Percentiles rank a stretch among this genome's conserved stretches.
These are phyloP conservation scores for Calamus simplicifolius DNA, from an alignment of 176 grass and related monocot genomes.

Conservation along the genomic window DNA sequence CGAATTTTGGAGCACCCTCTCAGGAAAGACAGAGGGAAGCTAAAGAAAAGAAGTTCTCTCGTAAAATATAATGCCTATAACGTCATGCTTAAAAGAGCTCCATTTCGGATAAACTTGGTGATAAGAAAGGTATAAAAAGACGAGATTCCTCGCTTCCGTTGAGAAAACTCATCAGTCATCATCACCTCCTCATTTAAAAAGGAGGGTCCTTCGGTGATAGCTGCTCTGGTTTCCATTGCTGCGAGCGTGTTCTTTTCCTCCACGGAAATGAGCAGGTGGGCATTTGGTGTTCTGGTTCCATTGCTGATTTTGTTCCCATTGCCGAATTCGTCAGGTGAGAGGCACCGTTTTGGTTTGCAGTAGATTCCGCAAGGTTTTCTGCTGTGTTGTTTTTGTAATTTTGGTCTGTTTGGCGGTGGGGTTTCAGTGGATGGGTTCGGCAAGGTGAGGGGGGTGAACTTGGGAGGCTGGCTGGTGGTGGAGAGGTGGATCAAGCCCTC, in stretches of 20 bases:
- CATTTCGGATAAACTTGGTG: constrained; percentile 54
- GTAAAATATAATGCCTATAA: constrained; percentile 1
- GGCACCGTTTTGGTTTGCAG: not conserved
- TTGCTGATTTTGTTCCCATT: constrained; percentile 17
- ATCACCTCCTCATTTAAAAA: constrained; percentile 5
- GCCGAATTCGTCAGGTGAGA: constrained; percentile 12
- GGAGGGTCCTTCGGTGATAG: constrained; percentile 10
- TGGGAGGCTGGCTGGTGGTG: constrained; percentile 86
- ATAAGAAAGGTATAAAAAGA: constrained; percentile 42
- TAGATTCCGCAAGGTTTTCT: not conserved
- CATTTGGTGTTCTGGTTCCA: constrained; percentile 18
- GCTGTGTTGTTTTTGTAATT: not conserved
- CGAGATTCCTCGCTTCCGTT: constrained; percentile 1
- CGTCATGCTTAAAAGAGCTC: constrained; percentile 20
- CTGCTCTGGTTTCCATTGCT: not conserved
- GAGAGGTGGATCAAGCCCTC: constrained; percentile 89
- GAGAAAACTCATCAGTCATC: too few relatives aligned
- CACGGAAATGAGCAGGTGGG: constrained; percentile 5
- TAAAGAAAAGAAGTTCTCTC: not conserved
- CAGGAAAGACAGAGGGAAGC: too few relatives aligned
- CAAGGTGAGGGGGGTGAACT: constrained; percentile 69
- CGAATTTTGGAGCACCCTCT: too few relatives aligned
- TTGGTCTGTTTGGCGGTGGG: not conserved
- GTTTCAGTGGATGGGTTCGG: constrained; percentile 34
- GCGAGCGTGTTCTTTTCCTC: constrained; percentile 4